Evolutionary conservation across 192 early-diverging fungal species (phyloP), one percentile per base, ranked within the genome.

Genomic region (Globomyces pollinis-pini): DNA sequence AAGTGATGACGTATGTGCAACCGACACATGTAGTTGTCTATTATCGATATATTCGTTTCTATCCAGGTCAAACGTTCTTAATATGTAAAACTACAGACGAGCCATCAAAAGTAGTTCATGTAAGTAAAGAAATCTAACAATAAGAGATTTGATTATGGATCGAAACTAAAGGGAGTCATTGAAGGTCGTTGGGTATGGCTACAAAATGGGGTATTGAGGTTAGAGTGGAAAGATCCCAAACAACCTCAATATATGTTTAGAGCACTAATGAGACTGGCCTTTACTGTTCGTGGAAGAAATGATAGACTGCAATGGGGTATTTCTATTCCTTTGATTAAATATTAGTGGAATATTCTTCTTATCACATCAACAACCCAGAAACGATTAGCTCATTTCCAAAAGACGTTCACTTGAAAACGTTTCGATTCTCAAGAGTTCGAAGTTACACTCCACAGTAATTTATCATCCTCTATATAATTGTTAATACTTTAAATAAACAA

Each of bases 31-130:
- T 57, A 3, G 55, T 57, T 1, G 30, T 26, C 6, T 57, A 57
- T 20, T 57, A 29, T 57, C 8, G 55, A 26, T 57, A 57, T 57
- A 23, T 57, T 7, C 34, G 55, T 7, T 57, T 57, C 16, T 39
- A 39, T 39, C 26, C 26, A 38, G 31, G 39, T 31, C 21, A 39
- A 11, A 15, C 15, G n/a, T 57, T 36, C 24, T 3, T 41, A 11
- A 7, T 57, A 3, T 15, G 23, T 5, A 57, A 24, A n/a, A 39
- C 55, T 20, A 24, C 32, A 7, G 6, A 20, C 0, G 28, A 24
- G 16, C 55, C 55, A 16, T n/a, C 7, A 0, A 38, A 43, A n/a
- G 16, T 57, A 2, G 55, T 57, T 8, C 38, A 44, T 15, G 24
- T 57, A n/a, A 2, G 11, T 43, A 15, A n/a, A n/a, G n/a, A n/a